These are phyloP conservation scores for Leishmania braziliensis DNA, from an alignment of 208 protist genomes.

Conservation along the genomic window DNA sequence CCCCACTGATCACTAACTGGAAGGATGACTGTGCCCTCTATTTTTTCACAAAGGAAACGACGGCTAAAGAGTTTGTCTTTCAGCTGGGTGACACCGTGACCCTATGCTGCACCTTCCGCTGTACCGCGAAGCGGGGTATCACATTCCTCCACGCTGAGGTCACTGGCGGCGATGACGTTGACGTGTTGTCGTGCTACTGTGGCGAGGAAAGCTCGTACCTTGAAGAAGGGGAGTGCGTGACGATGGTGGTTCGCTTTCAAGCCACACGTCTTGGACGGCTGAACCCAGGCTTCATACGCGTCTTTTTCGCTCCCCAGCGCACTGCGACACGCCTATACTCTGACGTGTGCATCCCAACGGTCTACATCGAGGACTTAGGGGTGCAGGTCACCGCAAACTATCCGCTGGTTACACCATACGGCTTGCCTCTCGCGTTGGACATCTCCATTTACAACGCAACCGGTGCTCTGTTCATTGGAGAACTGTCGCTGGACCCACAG, in stretches of 20 bases:
- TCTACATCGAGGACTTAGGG: conserved; percentile 40
- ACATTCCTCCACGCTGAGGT: conserved; percentile 49
- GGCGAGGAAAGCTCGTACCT: conserved; percentile 42
- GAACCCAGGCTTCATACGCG: conserved; percentile 57
- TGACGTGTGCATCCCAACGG: conserved; percentile 53
- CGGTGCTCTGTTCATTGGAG: conserved; percentile 33
- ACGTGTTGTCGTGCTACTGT: conserved; percentile 35
- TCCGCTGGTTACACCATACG: conserved; percentile 39
- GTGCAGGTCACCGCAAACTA: conserved; percentile 39
- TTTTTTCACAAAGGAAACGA: conserved; percentile 31
- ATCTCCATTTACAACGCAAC: conserved; percentile 43
- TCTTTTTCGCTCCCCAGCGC: conserved; percentile 40
- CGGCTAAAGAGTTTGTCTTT: conserved; percentile 31
- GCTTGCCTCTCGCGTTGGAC: conserved; percentile 36
- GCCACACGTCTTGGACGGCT: conserved; percentile 28
- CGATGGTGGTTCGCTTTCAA: conserved; percentile 44
- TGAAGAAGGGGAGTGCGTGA: conserved; percentile 62
- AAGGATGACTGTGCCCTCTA: conserved; percentile 47
- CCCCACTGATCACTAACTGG: conserved; percentile 24
- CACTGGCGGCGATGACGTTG: conserved; percentile 36
- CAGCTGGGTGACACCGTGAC: conserved; percentile 36
- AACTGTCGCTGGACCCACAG: conserved; percentile 40
- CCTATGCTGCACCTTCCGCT: conserved; percentile 51
- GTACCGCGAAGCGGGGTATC: conserved; percentile 47
- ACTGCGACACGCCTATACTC: conserved; percentile 37